These are phyloP conservation scores for Graphilbum sp. DNA, from an alignment of 2,329 filamentous ascomycete genomes.

Conservation along the genomic window DNA sequence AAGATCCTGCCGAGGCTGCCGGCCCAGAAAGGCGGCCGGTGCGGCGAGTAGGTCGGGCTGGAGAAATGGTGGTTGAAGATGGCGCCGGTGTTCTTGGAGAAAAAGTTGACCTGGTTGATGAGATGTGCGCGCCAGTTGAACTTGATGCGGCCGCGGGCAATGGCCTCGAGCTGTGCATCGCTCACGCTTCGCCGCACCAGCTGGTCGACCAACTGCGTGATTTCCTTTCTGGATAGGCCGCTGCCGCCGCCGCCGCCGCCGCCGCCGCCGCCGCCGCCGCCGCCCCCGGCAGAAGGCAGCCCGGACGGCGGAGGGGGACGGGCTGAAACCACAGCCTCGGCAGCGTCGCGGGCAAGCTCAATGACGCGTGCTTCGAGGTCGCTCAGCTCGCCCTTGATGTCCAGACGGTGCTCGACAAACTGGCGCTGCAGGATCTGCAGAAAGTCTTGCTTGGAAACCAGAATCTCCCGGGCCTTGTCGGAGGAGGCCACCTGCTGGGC, in stretches of 20 bases:
- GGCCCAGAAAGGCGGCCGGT: constrained; percentile 9
- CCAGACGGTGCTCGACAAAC: constrained; percentile 19
- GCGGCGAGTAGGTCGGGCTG: constrained; percentile 34
- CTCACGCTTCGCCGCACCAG: constrained; percentile 26
- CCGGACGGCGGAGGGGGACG: not conserved
- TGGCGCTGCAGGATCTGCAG: constrained; percentile 24
- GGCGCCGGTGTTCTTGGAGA: constrained; percentile 50
- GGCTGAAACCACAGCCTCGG: not conserved
- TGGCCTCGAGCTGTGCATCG: constrained; percentile 28
- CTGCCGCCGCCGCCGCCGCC: constrained; percentile 4
- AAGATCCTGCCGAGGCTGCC: not conserved
- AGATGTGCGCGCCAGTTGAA: constrained; percentile 26
- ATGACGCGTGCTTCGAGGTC: constrained; percentile 17
- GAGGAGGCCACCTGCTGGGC: constrained; percentile 20
- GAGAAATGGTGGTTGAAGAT: constrained; percentile 41
- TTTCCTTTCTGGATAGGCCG: constrained; percentile 23
- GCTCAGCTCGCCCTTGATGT: constrained; percentile 24
- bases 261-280: too few relatives aligned
- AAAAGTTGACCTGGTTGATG: constrained; percentile 53
- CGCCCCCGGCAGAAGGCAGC: not conserved
- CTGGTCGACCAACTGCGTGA: constrained; percentile 23
- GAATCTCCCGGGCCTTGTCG: constrained; percentile 15
- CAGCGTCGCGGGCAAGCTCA: constrained; percentile 5
- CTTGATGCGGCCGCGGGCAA: constrained; percentile 29
- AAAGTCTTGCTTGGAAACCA: constrained; percentile 34